Base-by-base conservation (phyloP, 257 asterid genomes). In the Ilex aquifolium region DNA sequence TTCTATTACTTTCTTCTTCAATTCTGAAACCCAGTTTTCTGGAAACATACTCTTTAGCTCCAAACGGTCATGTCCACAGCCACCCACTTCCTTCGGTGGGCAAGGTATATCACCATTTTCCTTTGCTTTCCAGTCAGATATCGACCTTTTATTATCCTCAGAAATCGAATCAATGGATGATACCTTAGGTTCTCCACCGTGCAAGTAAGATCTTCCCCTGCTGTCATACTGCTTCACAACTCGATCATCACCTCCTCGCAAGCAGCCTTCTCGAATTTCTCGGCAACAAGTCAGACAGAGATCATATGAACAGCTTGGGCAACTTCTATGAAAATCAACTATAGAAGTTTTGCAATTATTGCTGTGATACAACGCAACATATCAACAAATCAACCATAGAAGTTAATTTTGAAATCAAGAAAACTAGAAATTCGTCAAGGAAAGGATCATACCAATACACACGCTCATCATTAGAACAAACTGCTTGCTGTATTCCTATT, bases 341-440 rank as follows among this genome's bases (percentile, higher is more conserved):
- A 87, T 82, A 27, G 91, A 82, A 58, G 91, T 87, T 62, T 50
- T 65, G 73, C 95, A 87, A 59, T 74, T 74, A 69, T 84, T 56
- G 62, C 95, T 86, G 88, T 65, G 69, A 6, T 21, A 61, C 40
- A 70, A 54, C 17, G 61, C 21, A 16, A 39, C 7, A 51, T 30
- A 56, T 32, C 59, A 57, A 48, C 46, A 32, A 31, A 56, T 15
- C 58, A 30, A 40, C 27, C 62, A 32, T 10, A 64, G 31, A 32
- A 49, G 2, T 61, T 30, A 13, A 32, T n/a, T n/a, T 48, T 21
- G 5, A 27, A 59, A 62, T 5, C 16, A 59, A 51, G 14, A 10
- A 59, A 63, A 63, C 31, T 32, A 27, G 15, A 21, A 59, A 51
- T 58, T 31, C 52, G 29, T 31, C 61, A 46, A 51, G 60, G 39